phyloP scores from a whole-genome alignment of 2,329 filamentous ascomycete genomes.

The Cladosporium austrohemisphaericum region DNA sequence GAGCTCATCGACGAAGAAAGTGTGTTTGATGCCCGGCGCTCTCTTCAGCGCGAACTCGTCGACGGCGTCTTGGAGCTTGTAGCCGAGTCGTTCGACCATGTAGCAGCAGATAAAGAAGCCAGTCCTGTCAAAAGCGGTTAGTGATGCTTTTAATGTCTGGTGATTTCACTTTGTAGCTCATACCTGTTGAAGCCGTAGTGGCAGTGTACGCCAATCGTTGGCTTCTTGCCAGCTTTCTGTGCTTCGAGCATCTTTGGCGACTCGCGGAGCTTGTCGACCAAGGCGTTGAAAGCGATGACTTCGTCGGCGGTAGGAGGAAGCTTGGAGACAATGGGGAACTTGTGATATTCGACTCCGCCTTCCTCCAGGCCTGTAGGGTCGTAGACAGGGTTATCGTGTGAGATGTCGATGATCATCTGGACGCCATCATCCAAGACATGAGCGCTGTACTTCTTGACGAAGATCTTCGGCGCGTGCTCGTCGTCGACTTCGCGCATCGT shows the following conservation, averaged over 20 bases:
- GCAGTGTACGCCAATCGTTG: slow-evolving; percentile 76
- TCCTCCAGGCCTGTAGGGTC: slow-evolving; percentile 57
- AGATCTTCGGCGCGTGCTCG: slow-evolving; percentile 69
- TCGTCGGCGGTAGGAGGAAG: slow-evolving; percentile 69
- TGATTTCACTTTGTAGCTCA: too few relatives aligned
- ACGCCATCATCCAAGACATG: slow-evolving; percentile 58
- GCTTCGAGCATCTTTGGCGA: slow-evolving; percentile 33
- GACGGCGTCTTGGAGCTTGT: slow-evolving; percentile 70
- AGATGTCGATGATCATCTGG: slow-evolving; percentile 72
- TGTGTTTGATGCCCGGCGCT: slow-evolving; percentile 81
- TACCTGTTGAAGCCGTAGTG: slow-evolving; percentile 83
- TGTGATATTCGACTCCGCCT: slow-evolving; percentile 56
- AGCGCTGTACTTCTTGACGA: slow-evolving; percentile 63
- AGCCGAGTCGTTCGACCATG: slow-evolving; percentile 75
- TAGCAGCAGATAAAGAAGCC: slow-evolving; percentile 90
- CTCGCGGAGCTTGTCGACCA: slow-evolving; percentile 49
- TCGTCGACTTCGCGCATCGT: slow-evolving; percentile 88
- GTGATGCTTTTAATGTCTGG: too few relatives aligned
- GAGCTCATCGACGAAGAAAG: slow-evolving; percentile 80
- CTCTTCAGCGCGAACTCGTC: slow-evolving; percentile 69
- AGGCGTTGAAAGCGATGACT: slow-evolving; percentile 55
- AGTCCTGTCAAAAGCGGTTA: slow-evolving; percentile 52
- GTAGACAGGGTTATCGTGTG: slow-evolving; percentile 85
- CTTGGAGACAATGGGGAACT: slow-evolving; percentile 89
- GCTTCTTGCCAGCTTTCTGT: slow-evolving; percentile 32